Base-by-base conservation (phyloP, 2,329 filamentous ascomycete genomes). In the Cladophialophora chaetospira region DNA sequence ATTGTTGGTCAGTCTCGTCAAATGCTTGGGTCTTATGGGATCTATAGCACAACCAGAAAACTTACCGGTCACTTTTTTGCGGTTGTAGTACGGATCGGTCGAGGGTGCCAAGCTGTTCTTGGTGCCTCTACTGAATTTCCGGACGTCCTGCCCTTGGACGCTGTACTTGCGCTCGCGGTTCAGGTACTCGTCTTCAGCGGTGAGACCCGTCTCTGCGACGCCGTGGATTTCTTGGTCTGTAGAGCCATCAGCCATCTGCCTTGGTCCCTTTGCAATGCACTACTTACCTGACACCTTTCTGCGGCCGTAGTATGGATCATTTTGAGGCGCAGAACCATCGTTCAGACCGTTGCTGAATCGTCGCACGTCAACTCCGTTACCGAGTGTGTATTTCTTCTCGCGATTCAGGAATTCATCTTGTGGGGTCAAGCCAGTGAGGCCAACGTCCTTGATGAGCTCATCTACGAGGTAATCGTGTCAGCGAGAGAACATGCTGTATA, bases 151-250 rank as follows among this genome's bases (percentile, higher is more conserved):
- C 23, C 63, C 63, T 28, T 52, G 61, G 26, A 58, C 51, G 40
- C 60, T 63, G 29, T 63, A 63, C 43, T 65, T 65, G 33, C 63
- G 58, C 48, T 65, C 62, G 4, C 63, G 60, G 36, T 62, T 65
- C 57, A 36, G 49, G 50, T 58, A 64, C 49, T 65, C 63, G 47
- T 65, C 48, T 28, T 65, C 63, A 9, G 56, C 55, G 15, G 60
- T 63, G 11, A 65, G 51, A 19, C 63, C 63, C 25, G 60, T 64
- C 9, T 52, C 28, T 35, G 60, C 63, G 9, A 65, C 62, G 26
- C 51, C 49, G 8, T 42, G n/a, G 29, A 65, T 64, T 52, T 65
- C 60, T 19, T 47, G 53, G 36, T 57, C 58, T 60, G 36, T 26
- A 29, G 11, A 13, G 8, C 10, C 9, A 5, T 35, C 46, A 54